phyloP scores from a whole-genome alignment of 225 moss, liverwort and hornwort genomes.

The Bryoerythrophyllum caledonicum region DNA sequence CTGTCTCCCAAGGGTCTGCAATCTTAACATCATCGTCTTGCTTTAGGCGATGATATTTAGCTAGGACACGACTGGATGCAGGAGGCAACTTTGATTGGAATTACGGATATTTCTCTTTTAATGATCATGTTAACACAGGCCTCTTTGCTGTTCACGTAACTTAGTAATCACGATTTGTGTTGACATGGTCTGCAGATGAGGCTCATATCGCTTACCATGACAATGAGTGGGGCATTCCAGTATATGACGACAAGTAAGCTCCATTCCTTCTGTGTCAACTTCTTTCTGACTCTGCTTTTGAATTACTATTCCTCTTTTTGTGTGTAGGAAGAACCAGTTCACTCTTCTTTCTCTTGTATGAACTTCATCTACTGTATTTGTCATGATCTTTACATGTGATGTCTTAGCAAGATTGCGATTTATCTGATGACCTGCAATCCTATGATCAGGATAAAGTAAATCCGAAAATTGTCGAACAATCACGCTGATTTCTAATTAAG shows the following conservation, averaged over 20 bases:
- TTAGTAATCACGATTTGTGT: constrained; percentile 14
- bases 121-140: neutral
- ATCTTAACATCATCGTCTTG: neutral
- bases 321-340: neutral
- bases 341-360: constrained; percentile 8
- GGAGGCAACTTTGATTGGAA: neutral
- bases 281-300: neutral
- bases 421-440: neutral
- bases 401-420: neutral
- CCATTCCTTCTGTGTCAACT: neutral
- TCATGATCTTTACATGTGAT: neutral
- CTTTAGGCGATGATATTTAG: neutral
- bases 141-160: neutral
- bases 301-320: neutral
- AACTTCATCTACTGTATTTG: constrained; percentile 5
- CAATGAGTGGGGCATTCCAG: constrained; percentile 79
- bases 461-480: neutral
- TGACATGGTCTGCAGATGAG: constrained; percentile 56
- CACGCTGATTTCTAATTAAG: neutral
- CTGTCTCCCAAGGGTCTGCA: neutral
- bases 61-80: neutral
- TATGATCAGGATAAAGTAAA: neutral
- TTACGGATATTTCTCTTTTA: neutral
- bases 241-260: constrained; percentile 79
- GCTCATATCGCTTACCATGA: constrained; percentile 74